These are phyloP conservation scores for Leishmania lainsoni DNA, from an alignment of 208 protist species.

Conservation along the genomic window DNA sequence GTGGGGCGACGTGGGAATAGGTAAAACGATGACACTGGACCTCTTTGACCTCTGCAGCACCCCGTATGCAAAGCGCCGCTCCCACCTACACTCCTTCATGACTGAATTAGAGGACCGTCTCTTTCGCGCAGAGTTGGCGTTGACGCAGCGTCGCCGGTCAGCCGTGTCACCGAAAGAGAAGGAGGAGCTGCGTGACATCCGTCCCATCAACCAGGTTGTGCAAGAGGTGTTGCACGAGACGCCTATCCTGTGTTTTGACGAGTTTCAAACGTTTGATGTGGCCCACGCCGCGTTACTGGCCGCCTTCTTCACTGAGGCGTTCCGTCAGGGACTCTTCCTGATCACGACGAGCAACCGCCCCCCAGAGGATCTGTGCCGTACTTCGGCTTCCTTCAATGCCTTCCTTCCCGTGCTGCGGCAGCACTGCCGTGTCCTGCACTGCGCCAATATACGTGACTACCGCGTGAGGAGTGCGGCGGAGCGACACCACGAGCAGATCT, in stretches of 20 bases:
- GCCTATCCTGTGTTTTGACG: slow-evolving; percentile 91
- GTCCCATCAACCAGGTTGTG: slow-evolving; percentile 80
- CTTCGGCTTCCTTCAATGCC: slow-evolving; percentile 65
- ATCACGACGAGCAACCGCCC: slow-evolving; percentile 89
- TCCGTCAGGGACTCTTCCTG: slow-evolving; percentile 73
- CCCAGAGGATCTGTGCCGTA: slow-evolving; percentile 69
- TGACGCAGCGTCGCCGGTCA: slow-evolving; percentile 24
- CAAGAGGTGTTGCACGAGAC: slow-evolving; percentile 69
- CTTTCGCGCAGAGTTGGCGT: slow-evolving; percentile 42
- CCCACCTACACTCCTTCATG: slow-evolving; percentile 95
- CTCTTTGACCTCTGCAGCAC: slow-evolving; percentile 87
- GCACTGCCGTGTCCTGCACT: slow-evolving; percentile 76
- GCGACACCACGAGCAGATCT: slow-evolving; percentile 52
- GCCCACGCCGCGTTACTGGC: slow-evolving; percentile 82
- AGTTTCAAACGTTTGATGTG: slow-evolving; percentile 93
- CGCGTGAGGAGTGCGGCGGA: slow-evolving; percentile 38
- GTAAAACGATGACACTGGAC: slow-evolving; percentile 95
- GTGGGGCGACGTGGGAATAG: slow-evolving; percentile 94
- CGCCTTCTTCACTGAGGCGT: slow-evolving; percentile 76
- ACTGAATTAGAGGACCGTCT: slow-evolving; percentile 78
- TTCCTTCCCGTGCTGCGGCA: slow-evolving; percentile 65
- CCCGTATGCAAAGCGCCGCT: slow-evolving; percentile 78
- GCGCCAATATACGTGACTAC: slow-evolving; percentile 58
- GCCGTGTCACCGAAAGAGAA: slow-evolving; percentile 19
- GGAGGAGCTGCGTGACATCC: slow-evolving; percentile 15